Conservation (phyloP, 257 asterid species). For the Linderniella brevidens region DNA sequence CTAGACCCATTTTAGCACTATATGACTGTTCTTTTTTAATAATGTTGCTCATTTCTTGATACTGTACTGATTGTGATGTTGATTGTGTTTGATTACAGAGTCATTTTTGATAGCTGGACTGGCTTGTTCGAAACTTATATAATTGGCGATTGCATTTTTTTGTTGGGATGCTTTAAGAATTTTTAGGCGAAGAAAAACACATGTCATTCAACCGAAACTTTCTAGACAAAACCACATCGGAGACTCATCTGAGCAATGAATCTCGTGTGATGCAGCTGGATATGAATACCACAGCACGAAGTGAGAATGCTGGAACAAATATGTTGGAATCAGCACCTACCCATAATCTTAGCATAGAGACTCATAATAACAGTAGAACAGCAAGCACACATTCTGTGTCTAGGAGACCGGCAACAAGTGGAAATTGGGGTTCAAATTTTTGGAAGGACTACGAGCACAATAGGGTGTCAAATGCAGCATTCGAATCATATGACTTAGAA, state of each 20-base stretch:
- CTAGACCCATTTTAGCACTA: too few relatives aligned
- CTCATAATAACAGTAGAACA: constrained; percentile 14
- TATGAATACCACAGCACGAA: constrained; percentile 18
- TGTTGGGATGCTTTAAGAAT: too few relatives aligned
- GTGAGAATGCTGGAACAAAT: constrained; percentile 15
- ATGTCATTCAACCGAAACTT: constrained; percentile 58
- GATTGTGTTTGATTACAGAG: too few relatives aligned
- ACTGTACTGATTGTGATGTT: too few relatives aligned
- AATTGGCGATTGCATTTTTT: too few relatives aligned
- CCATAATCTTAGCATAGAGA: constrained; percentile 30
- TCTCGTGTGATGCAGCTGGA: constrained; percentile 25
- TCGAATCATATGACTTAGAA: constrained; percentile 80
- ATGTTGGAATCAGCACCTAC: constrained; percentile 27
- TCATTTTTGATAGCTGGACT: too few relatives aligned
- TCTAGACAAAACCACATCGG: constrained; percentile 28
- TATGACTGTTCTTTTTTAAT: too few relatives aligned
- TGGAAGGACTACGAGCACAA: constrained; percentile 61
- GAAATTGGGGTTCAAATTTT: constrained; percentile 77
- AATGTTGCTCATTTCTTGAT: too few relatives aligned
- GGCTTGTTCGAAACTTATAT: too few relatives aligned
- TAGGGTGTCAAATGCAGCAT: constrained; percentile 24
- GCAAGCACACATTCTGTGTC: constrained; percentile 27
- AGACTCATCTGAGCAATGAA: constrained; percentile 31
- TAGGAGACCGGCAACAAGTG: constrained; percentile 21
- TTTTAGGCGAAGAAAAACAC: constrained; percentile 23